Base-by-base conservation (phyloP, 257 asterid genomes). In the Linaria vulgaris region DNA sequence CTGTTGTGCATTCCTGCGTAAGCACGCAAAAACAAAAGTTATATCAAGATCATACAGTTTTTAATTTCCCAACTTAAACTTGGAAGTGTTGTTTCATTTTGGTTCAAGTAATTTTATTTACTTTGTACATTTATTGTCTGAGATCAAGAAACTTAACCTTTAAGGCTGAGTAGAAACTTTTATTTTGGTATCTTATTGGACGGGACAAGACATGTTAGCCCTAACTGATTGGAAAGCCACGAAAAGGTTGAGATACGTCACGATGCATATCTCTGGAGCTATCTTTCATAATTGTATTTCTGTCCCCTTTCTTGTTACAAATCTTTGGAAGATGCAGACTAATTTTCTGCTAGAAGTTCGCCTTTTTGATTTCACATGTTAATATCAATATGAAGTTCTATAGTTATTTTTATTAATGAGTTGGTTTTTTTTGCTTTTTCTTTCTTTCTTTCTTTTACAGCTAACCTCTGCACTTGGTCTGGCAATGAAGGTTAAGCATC, bases 401-500 rank as follows among this genome's bases (percentile, higher is more conserved):
- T 34, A 43, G 0, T 4, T 22, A 27, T 27, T 31, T n/a, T 15
- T 16, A n/a, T 44, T 31, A 11, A 9, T 12, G 63, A 49, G 4
- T 69, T 72, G n/a, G 48, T 37, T 21, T 43, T 65, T 37, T 82
- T n/a, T n/a, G n/a, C n/a, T n/a, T n/a, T n/a, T n/a, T n/a, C n/a
- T n/a, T n/a, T n/a, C n/a, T n/a, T n/a, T n/a, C n/a, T n/a, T n/a
- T n/a, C n/a, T n/a, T 73, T 67, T 52, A 27, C 80, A 92, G 99
- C 73, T 85, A 59, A 74, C 76, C 66, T 81, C 72, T 71, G 88
- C 87, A 62, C 91, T 89, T 75, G 92, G 81, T 49, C 69, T 87
- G 67, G 88, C 96, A 46, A 12, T 50, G 65, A 92, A 89, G 82
- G 89, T 76, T 75, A 85, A 87, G 69, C 97, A 87, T 79, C 82